Evolutionary conservation across 768 basidiomycete genomes (phyloP), one percentile per base, ranked within the genome.

Genomic region (Rhodotorula sphaerocarpa): DNA sequence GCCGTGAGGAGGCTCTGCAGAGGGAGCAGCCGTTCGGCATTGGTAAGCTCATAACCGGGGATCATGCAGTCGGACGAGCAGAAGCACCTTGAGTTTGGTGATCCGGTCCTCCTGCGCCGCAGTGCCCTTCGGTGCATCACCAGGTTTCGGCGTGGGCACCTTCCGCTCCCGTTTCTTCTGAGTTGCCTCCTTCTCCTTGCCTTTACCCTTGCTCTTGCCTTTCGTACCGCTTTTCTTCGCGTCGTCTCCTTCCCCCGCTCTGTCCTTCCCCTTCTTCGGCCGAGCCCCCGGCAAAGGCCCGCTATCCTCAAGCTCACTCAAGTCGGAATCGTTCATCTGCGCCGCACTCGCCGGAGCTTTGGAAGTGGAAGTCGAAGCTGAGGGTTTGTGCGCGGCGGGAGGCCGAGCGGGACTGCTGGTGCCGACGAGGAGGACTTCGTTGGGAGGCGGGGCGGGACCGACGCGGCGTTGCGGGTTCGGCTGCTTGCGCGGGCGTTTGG

Each of bases 81-180:
- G 28, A 36, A n/a, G 33, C 28, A 60, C 59, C 54, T 61, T 61
- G 39, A 61, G 54, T 42, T 55, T 61, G n/a, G 10, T 16, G 27
- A 61, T 50, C 41, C 54, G 12, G 23, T 25, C 46, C 33, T 61
- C 60, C 41, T 61, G 30, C n/a, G 31, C 60, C 23, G n/a, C 47
- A 2, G 41, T 44, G 0, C 60, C 60, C 39, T 44, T 55, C 20
- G 53, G 41, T 25, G 33, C 47, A 7, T 61, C 60, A 0, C 60
- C 60, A 16, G 39, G 39, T 41, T 61, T 61, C 20, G 21, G 20
- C 33, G 25, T 30, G 3, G 52, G 36, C 30, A 21, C 28, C 46
- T 48, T 61, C 34, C 46, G 53, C 42, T 44, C 30, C 11, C 39
- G 39, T 39, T 27, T 28, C 30, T 42, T 42, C 36, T 14, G 23